Percentiles rank a stretch among this genome's conserved stretches.
phyloP scores from a whole-genome alignment of 2,329 filamentous ascomycete genomes.

The Dactylellina leptospora region DNA sequence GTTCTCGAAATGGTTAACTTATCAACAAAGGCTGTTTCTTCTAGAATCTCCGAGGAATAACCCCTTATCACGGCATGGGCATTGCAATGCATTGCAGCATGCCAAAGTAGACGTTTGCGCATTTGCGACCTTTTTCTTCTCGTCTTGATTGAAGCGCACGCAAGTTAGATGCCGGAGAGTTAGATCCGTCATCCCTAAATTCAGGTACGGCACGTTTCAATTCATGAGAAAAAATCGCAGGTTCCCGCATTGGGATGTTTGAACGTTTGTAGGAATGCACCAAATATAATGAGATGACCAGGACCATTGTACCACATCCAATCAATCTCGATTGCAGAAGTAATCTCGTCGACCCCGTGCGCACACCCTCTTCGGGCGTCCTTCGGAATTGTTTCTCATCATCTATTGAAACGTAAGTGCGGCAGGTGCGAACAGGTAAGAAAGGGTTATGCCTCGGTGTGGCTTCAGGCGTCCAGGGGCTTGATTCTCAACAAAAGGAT shows the following conservation, averaged over 20 bases:
- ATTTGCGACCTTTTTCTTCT: constrained; percentile 32
- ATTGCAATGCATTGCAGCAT: not conserved
- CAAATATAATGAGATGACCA: constrained; percentile 20
- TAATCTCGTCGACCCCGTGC: constrained; percentile 34
- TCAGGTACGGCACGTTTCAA: constrained; percentile 44
- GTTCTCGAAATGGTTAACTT: not conserved
- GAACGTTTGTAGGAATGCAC: constrained; percentile 12
- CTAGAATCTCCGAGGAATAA: constrained; percentile 12
- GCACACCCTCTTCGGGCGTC: constrained; percentile 18
- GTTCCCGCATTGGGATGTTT: constrained; percentile 28
- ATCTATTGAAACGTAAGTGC: constrained; percentile 20
- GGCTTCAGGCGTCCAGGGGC: constrained; percentile 45
- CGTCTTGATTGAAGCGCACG: constrained; percentile 21
- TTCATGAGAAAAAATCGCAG: constrained; percentile 4
- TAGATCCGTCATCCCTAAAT: constrained; percentile 25
- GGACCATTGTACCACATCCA: constrained; percentile 15
- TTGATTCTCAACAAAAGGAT: not conserved
- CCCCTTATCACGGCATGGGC: constrained; percentile 8
- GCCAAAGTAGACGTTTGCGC: constrained; percentile 29
- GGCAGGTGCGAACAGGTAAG: constrained; percentile 5
- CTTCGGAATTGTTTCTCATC: constrained; percentile 39
- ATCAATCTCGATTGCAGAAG: constrained; percentile 1
- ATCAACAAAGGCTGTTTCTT: not conserved
- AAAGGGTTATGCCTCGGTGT: too few relatives aligned
- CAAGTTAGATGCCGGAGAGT: constrained; percentile 11